Percentiles rank a stretch among this genome's conserved stretches.
These are phyloP conservation scores for Mycena leptocephala DNA, from an alignment of 768 basidiomycete species.

Conservation along the genomic window DNA sequence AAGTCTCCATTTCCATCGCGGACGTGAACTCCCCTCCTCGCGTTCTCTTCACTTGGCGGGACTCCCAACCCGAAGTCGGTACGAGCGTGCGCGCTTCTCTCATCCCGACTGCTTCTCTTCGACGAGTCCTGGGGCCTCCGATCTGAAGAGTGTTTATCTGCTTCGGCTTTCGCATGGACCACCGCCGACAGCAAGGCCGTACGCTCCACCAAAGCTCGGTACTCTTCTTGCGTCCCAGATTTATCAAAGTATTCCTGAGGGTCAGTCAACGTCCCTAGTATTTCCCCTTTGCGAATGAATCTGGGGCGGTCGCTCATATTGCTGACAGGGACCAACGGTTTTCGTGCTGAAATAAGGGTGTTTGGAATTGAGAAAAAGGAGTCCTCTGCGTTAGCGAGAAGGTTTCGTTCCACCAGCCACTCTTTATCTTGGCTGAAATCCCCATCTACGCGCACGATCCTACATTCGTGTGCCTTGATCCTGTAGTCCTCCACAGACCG, in stretches of 20 bases:
- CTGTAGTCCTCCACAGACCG: too few relatives aligned
- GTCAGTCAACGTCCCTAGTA: neutral
- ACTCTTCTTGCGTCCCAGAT: neutral
- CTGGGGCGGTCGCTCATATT: neutral
- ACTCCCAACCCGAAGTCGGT: neutral
- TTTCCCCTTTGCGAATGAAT: neutral
- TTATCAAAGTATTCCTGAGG: neutral
- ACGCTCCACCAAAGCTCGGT: neutral
- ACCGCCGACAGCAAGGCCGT: neutral
- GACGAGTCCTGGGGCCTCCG: too few relatives aligned
- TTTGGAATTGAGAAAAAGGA: neutral
- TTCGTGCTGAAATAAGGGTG: neutral
- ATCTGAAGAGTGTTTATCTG: too few relatives aligned
- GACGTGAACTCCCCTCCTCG: neutral
- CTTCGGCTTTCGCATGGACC: neutral
- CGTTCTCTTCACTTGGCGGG: neutral
- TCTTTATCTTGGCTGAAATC: neutral
- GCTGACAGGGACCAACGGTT: neutral
- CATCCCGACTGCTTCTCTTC: neutral
- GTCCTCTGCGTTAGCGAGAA: neutral
- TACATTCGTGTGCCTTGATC: too few relatives aligned
- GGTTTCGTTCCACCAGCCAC: neutral
- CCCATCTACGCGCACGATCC: neutral
- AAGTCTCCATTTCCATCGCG: neutral
- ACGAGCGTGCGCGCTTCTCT: too few relatives aligned